Evolutionary conservation across 257 asterid genomes (phyloP).

Genomic region (Solanum appendiculatum): DNA sequence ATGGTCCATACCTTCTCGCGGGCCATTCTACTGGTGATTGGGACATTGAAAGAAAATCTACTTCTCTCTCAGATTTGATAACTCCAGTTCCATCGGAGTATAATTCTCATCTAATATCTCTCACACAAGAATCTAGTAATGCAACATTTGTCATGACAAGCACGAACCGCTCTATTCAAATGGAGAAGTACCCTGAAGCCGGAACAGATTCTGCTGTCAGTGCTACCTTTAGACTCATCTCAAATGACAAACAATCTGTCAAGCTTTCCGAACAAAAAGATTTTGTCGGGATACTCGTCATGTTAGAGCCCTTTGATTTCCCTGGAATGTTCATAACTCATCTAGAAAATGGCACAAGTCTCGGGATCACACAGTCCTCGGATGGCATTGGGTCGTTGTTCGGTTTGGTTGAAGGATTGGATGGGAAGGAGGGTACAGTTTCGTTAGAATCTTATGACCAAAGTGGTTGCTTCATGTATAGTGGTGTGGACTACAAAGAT

Average conservation of each 20-base stretch:
- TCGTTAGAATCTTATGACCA: constrained; percentile 34
- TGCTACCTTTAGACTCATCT: constrained; percentile 53
- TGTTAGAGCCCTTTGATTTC: constrained; percentile 53
- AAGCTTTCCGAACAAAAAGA: constrained; percentile 16
- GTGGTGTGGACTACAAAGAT: constrained; percentile 7
- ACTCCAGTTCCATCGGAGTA: constrained; percentile 31
- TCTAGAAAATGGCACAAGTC: constrained; percentile 29
- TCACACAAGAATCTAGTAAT: constrained; percentile 40
- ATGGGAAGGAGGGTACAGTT: constrained; percentile 23
- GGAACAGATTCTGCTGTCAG: constrained; percentile 50
- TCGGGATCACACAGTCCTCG: constrained; percentile 21
- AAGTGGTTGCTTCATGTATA: constrained; percentile 38
- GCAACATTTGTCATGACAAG: constrained; percentile 22
- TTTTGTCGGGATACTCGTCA: constrained; percentile 28
- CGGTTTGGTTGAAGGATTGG: constrained; percentile 34
- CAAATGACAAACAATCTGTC: neutral
- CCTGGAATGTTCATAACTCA: constrained; percentile 56
- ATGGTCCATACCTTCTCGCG: constrained; percentile 88
- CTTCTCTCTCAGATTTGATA: constrained; percentile 47
- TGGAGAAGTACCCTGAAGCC: constrained; percentile 33
- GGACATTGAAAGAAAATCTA: constrained; percentile 34
- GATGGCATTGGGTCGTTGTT: constrained; percentile 9
- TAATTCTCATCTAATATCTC: constrained; percentile 44
- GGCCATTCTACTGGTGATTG: constrained; percentile 63
- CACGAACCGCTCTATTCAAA: constrained; percentile 26